phyloP scores from a whole-genome alignment of 441 rosid species.

The Brassica balearica region DNA sequence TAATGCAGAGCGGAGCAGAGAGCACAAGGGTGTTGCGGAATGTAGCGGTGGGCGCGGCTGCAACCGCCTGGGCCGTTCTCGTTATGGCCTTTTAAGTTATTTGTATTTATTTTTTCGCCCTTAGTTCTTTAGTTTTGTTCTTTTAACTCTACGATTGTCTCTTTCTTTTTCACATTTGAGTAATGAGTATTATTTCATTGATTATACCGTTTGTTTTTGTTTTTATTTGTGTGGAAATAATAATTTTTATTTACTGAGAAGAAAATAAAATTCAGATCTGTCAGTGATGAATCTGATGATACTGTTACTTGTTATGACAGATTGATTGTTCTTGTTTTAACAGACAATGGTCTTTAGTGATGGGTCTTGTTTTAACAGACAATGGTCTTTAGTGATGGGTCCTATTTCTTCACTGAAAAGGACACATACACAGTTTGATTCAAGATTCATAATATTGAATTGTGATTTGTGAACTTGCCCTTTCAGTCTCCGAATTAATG shows the following conservation, averaged over 20 bases:
- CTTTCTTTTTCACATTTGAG: conserved; percentile 27
- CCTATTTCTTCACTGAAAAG: conserved; percentile 32
- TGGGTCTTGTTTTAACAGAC: conserved; percentile 24
- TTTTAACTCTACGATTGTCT: conserved; percentile 35
- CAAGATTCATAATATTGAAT: background rate
- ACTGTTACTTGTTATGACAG: conserved; percentile 20
- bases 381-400: conserved; percentile 27
- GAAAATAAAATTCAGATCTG: conserved; percentile 24
- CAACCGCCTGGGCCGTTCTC: conserved; percentile 59
- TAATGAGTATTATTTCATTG: conserved; percentile 34
- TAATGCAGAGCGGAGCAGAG: conserved; percentile 72
- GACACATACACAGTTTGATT: background rate
- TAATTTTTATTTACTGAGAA: background rate
- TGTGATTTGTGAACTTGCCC: background rate
- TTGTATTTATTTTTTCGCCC: conserved; percentile 13
- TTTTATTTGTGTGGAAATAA: conserved; percentile 23
- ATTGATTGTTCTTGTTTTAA: conserved; percentile 27
- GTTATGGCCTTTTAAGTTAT: conserved; percentile 51
- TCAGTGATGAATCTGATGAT: conserved; percentile 12
- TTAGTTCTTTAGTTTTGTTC: conserved; percentile 7
- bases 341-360: too few relatives aligned
- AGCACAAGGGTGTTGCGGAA: conserved; percentile 47
- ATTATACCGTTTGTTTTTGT: conserved; percentile 31
- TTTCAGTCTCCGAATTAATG: background rate
- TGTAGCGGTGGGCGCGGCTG: conserved; percentile 59